These are phyloP conservation scores for Erythrophleum ivorense DNA, from an alignment of 331 rosid genomes.

Conservation along the genomic window DNA sequence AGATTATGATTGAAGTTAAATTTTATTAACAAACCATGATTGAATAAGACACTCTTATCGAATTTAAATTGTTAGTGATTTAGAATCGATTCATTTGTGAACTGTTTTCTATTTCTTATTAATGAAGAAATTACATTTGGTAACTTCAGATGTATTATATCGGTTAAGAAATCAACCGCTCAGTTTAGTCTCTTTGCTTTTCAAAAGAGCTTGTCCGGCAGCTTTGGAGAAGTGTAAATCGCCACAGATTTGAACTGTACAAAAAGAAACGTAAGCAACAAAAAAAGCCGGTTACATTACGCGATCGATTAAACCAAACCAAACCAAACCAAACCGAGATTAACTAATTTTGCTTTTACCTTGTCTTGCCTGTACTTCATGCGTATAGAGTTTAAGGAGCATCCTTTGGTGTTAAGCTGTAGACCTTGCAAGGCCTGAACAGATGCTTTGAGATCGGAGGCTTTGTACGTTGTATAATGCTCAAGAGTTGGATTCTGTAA, in stretches of 20 bases:
- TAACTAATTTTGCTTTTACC: conserved; percentile 39
- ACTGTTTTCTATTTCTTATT: no score
- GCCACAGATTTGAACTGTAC: conserved; percentile 61
- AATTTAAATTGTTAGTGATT: no score
- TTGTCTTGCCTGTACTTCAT: conserved; percentile 58
- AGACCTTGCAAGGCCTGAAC: conserved; percentile 63
- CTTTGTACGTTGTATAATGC: no score
- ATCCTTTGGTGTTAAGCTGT: conserved; percentile 57
- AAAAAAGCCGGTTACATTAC: not conserved
- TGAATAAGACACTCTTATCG: no score
- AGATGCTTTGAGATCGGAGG: conserved; percentile 53
- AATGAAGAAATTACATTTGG: no score
- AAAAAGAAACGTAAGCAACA: not conserved
- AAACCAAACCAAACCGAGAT: not conserved
- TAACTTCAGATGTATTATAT: no score
- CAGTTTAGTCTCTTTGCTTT: conserved; percentile 32
- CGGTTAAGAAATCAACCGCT: no score
- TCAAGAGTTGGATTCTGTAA: conserved; percentile 65
- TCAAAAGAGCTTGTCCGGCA: conserved; percentile 69
- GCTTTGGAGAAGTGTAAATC: conserved; percentile 53
- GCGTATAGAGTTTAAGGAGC: conserved; percentile 56
- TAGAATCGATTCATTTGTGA: no score
- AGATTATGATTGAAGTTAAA: no score
- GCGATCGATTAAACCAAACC: not conserved
- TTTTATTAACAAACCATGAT: no score